Conservation (phyloP, 306 rosid species). For the barrel medic (Medicago truncatula) region DNA sequence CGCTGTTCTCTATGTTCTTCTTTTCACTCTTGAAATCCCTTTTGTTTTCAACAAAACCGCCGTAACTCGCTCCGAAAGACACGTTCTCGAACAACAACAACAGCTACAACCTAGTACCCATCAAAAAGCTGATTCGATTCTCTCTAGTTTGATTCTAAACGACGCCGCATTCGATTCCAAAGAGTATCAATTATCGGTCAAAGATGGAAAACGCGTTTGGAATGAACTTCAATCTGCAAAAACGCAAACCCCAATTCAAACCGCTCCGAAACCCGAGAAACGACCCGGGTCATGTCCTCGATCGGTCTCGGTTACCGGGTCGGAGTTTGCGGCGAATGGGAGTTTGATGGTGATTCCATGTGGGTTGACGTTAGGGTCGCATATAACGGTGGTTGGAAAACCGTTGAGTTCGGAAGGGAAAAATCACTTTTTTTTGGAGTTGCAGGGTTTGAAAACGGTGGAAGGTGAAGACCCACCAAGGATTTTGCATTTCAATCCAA, state of each 20-base stretch:
- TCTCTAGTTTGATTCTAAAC: slow-evolving; percentile 63
- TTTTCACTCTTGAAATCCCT: slow-evolving; percentile 77
- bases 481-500: slow-evolving; percentile 88
- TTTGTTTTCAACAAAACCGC: slow-evolving; percentile 58
- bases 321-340: slow-evolving; percentile 54
- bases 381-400: slow-evolving; percentile 75
- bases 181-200: slow-evolving; percentile 62
- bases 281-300: slow-evolving; percentile 58
- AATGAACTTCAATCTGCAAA: slow-evolving; percentile 49
- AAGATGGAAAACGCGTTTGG: slow-evolving; percentile 68
- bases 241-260: slow-evolving; percentile 2
- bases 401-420: slow-evolving; percentile 52
- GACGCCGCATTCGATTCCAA: slow-evolving; percentile 58
- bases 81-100: slow-evolving; percentile 44
- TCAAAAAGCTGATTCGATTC: slow-evolving; percentile 35
- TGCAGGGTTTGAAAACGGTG: slow-evolving; percentile 82
- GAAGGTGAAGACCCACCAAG: slow-evolving; percentile 95
- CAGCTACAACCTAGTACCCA: neutral
- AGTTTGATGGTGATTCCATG: slow-evolving; percentile 76
- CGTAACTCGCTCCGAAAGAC: slow-evolving; percentile 43
- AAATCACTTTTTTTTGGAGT: slow-evolving; percentile 78
- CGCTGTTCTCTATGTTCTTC: slow-evolving; percentile 59
- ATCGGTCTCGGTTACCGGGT: slow-evolving; percentile 66
- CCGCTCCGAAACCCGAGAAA: slow-evolving; percentile 35
- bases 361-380: slow-evolving; percentile 89